These are phyloP conservation scores for Phellinidium pouzarii DNA, from an alignment of 1,284 basidiomycete species.

Conservation along the genomic window DNA sequence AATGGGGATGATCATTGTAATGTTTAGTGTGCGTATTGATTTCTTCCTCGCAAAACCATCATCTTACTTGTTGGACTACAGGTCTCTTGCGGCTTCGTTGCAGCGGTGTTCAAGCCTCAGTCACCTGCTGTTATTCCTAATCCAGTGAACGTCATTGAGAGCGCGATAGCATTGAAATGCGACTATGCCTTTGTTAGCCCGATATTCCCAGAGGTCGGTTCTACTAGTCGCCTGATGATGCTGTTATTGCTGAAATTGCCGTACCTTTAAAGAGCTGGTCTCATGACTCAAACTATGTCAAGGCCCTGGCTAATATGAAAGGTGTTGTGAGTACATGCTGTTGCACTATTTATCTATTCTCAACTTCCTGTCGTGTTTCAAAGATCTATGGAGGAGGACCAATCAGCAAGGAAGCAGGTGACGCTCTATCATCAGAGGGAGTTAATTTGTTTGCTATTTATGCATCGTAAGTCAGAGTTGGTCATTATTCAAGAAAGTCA, in stretches of 20 bases:
- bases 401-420: slow-evolving; percentile 25
- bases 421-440: slow-evolving; percentile 23
- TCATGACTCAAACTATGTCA: not conserved
- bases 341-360: not conserved
- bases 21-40: slow-evolving; percentile 19
- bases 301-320: slow-evolving; percentile 1
- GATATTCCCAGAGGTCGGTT: slow-evolving; percentile 27
- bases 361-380: not conserved
- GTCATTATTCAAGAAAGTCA: not conserved
- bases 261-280: slow-evolving; percentile 12
- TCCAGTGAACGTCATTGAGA: slow-evolving; percentile 24
- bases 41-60: not conserved
- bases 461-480: slow-evolving; percentile 7
- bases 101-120: slow-evolving; percentile 24
- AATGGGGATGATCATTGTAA: slow-evolving; percentile 20
- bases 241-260: not conserved
- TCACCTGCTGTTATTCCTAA: slow-evolving; percentile 24
- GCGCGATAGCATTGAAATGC: slow-evolving; percentile 18
- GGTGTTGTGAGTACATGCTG: slow-evolving; percentile 3
- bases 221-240: not conserved
- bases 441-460: slow-evolving; percentile 16
- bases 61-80: slow-evolving; percentile 11
- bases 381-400: slow-evolving; percentile 29
- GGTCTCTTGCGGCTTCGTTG: slow-evolving; percentile 25
- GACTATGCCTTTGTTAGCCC: slow-evolving; percentile 25